phyloP scores from a whole-genome alignment of 164 flowering plant genomes.

The Berberis vulgaris region DNA sequence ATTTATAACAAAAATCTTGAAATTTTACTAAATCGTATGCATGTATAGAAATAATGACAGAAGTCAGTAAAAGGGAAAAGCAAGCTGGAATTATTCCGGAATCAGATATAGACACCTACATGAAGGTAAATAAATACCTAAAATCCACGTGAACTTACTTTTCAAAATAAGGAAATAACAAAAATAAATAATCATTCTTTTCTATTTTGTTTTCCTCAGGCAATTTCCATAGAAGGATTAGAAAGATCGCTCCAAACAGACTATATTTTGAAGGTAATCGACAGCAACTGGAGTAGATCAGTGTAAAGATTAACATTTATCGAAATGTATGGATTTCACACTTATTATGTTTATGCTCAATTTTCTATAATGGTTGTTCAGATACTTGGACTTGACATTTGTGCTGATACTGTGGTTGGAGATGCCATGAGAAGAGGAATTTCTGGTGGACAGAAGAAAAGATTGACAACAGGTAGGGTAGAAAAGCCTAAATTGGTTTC shows the following conservation, averaged over 20 bases:
- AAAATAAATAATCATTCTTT: no score
- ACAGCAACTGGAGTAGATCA: background rate
- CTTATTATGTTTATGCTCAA: background rate
- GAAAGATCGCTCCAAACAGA: conserved; percentile 4
- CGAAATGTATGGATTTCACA: no score
- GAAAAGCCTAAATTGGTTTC: background rate
- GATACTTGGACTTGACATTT: conserved; percentile 3
- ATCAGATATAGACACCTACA: conserved; percentile 2
- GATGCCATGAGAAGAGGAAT: conserved; percentile 6
- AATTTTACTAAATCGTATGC: background rate
- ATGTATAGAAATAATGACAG: background rate
- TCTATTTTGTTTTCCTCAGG: no score
- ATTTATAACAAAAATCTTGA: no score
- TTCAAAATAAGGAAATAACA: no score
- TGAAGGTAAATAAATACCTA: conserved; percentile 3
- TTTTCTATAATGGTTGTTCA: background rate
- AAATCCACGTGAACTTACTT: no score
- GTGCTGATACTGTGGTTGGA: conserved; percentile 9
- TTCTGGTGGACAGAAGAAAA: conserved; percentile 7
- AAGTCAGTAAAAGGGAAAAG: conserved; percentile 3
- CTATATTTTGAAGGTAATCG: conserved; percentile 7
- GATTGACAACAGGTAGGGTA: conserved; percentile 6
- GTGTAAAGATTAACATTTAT: background rate
- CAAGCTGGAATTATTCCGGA: conserved; percentile 2
- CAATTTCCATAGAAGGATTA: conserved; percentile 1